These are phyloP conservation scores for Beauveria medogensis DNA, from an alignment of 2,329 filamentous ascomycete genomes.

Conservation along the genomic window DNA sequence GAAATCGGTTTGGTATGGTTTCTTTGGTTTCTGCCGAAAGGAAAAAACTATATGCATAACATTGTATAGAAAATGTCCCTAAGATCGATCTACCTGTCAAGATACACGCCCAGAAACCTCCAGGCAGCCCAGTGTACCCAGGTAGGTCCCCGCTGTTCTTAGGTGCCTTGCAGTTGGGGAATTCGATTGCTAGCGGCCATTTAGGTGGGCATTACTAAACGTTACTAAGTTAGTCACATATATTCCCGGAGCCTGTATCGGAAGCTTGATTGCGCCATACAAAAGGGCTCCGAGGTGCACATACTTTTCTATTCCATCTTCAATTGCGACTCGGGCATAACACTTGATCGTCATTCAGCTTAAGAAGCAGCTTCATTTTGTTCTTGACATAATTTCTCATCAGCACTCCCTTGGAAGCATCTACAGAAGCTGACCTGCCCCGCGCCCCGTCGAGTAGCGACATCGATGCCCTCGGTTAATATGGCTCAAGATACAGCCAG, in stretches of 20 bases:
- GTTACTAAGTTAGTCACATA: conserved; percentile 8
- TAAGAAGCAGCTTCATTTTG: background rate
- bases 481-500: conserved; percentile 3
- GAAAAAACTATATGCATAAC: too few relatives aligned
- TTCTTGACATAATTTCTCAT: background rate
- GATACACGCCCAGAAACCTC: background rate
- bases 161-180: background rate
- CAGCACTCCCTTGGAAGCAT: background rate
- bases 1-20: too few relatives aligned
- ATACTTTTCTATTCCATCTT: background rate
- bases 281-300: background rate
- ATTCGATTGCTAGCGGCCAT: background rate
- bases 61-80: too few relatives aligned
- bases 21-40: too few relatives aligned
- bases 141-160: background rate
- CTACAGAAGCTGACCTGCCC: background rate
- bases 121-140: background rate
- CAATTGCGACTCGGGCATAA: background rate
- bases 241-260: conserved; percentile 7
- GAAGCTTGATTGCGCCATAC: conserved; percentile 7
- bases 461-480: background rate
- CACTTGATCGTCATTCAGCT: background rate
- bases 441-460: background rate
- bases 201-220: background rate
- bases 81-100: background rate